Evolutionary conservation across 2,329 filamentous ascomycete species (phyloP), one percentile per base, ranked within the genome.

Genomic region (Alternaria ethzedia): DNA sequence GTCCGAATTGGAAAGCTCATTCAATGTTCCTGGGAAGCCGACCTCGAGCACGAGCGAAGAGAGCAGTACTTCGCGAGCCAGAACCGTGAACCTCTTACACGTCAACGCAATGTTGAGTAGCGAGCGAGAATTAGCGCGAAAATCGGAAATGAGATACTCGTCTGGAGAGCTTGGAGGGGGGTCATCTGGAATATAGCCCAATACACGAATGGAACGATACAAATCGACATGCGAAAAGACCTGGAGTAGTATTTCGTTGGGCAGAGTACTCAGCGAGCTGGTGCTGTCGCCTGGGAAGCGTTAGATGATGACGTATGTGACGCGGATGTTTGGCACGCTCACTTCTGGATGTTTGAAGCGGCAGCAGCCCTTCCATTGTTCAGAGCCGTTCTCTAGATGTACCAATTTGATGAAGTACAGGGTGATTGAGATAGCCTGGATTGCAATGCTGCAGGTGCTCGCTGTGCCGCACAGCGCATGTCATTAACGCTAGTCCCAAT

Each of bases 161-260:
- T 66, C 61, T 41, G 60, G 54, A 6, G 36, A 36, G 12, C 23
- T 58, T 15, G 61, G 59, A 15, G 54, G 57, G 11, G 66, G 64
- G 6, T 66, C 57, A 36, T 70, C 66, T 9, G 66, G 64, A 21
- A 64, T 60, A 7, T 65, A 68, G 36, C 66, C 68, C 13, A 69
- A 23, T 6, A 69, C 58, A 23, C 67, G 58, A 9, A 57, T 45
- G 11, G 52, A 46, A 1, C 49, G 49, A 43, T 66, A 26, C 11
- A 52, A 11, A 41, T 70, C 68, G 49, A 70, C n/a, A 7, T 51
- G 44, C 1, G 63, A 52, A 41, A 70, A 61, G 32, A 69, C 57
- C 6, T 66, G 43, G 3, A 66, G 45, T 12, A 69, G 55, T n/a
- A 69, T 52, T 10, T 70, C 68, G 41, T 54, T 62, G 5, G 68